Percentiles rank a stretch among this genome's conserved stretches.
phyloP scores from a whole-genome alignment of 2,329 filamentous ascomycete species.

The Diaporthe sp. region DNA sequence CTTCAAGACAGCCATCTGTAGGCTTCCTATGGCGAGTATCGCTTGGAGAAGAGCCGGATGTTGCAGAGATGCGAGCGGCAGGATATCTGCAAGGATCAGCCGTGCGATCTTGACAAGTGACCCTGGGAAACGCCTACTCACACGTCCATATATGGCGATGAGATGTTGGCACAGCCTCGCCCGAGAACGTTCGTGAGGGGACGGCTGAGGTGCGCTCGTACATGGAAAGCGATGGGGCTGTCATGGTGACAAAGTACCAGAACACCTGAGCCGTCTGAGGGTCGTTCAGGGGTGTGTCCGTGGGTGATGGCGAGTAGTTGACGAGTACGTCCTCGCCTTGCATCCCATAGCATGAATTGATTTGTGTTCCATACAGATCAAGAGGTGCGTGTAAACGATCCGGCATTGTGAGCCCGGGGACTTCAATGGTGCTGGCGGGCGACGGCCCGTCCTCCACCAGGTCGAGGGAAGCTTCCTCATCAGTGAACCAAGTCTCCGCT shows the following conservation, averaged over 20 bases:
- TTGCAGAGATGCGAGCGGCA: conserved; percentile 85
- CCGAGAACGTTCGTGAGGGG: conserved; percentile 74
- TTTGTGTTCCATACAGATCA: conserved; percentile 58
- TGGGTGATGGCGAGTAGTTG: conserved; percentile 74
- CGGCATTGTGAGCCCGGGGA: conserved; percentile 55
- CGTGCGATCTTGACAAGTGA: neutral
- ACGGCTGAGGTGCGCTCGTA: conserved; percentile 87
- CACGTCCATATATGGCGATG: conserved; percentile 76
- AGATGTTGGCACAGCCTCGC: conserved; percentile 70
- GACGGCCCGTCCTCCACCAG: conserved; percentile 71
- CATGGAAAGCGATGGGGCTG: conserved; percentile 86
- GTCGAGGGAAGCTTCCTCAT: conserved; percentile 69
- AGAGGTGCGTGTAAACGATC: conserved; percentile 51
- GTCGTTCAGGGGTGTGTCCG: conserved; percentile 82
- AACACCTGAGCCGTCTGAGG: conserved; percentile 86
- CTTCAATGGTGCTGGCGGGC: conserved; percentile 53
- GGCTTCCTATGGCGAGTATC: conserved; percentile 86
- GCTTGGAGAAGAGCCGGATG: conserved; percentile 91
- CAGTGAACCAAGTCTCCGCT: conserved; percentile 62
- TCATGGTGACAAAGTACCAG: conserved; percentile 91
- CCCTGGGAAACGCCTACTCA: conserved; percentile 51
- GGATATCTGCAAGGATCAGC: conserved; percentile 69
- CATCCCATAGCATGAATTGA: conserved; percentile 64
- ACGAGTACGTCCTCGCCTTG: conserved; percentile 66
- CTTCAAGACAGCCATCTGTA: conserved; percentile 90